phyloP scores from a whole-genome alignment of 1,284 basidiomycete genomes.

The Ganoderma multipileum region DNA sequence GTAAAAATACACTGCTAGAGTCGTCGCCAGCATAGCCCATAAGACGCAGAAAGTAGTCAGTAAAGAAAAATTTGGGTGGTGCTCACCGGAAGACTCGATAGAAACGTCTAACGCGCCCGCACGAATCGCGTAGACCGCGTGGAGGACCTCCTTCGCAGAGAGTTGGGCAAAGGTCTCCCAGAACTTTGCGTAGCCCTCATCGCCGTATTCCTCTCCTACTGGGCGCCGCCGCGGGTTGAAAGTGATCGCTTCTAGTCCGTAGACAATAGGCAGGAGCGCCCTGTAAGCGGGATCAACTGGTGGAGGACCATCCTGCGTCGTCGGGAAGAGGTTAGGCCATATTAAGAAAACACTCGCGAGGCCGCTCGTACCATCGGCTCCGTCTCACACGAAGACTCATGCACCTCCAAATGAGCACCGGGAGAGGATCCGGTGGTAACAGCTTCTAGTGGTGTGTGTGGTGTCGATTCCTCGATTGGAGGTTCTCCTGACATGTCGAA shows the following conservation, averaged over 20 bases:
- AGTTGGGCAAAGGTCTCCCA: constrained; percentile 29
- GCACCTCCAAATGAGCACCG: not conserved
- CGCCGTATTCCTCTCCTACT: constrained; percentile 15
- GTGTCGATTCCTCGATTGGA: not conserved
- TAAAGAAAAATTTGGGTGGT: not conserved
- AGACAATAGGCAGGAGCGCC: constrained; percentile 19
- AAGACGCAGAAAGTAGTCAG: not conserved
- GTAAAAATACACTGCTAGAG: not conserved
- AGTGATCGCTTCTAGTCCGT: constrained; percentile 19
- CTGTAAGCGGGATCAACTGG: constrained; percentile 12
- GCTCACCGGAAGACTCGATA: not conserved
- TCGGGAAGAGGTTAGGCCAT: not conserved
- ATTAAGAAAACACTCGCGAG: not conserved
- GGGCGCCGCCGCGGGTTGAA: constrained; percentile 6
- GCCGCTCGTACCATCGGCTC: not conserved
- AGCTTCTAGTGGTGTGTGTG: not conserved
- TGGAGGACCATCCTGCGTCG: not conserved
- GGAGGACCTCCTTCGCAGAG: constrained; percentile 21
- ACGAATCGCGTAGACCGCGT: constrained; percentile 25
- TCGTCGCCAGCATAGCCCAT: not conserved
- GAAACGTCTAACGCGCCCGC: not conserved
- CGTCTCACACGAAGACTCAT: not conserved
- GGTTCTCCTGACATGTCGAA: not conserved
- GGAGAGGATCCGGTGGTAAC: not conserved
- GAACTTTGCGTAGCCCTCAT: constrained; percentile 22